Evolutionary conservation across 2,329 filamentous ascomycete species (phyloP).

Genomic region (Scytalidium lignicola): DNA sequence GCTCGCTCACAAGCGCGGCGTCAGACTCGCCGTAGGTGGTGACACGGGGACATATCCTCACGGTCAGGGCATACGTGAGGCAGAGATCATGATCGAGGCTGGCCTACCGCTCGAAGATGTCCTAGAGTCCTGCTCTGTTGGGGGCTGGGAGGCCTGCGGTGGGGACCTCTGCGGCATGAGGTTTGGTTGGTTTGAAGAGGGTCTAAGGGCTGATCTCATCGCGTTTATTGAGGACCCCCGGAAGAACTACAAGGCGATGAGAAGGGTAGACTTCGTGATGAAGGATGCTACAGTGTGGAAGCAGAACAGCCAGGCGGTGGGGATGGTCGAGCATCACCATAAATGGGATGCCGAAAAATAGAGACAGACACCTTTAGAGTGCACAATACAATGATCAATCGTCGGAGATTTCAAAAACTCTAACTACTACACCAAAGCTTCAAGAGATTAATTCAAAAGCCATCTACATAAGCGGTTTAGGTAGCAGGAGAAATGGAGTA

Average conservation of each 20-base stretch:
- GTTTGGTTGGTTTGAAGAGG: slow-evolving; percentile 47
- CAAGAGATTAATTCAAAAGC: no score
- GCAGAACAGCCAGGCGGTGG: slow-evolving; percentile 23
- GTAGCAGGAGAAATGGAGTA: no score
- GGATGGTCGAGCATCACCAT: not conserved
- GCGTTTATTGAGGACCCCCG: slow-evolving; percentile 39
- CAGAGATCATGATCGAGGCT: slow-evolving; percentile 46
- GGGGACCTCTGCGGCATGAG: slow-evolving; percentile 42
- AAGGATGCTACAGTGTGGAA: slow-evolving; percentile 50
- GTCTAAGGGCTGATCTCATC: slow-evolving; percentile 45
- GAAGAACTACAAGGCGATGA: slow-evolving; percentile 31
- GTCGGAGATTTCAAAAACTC: no score
- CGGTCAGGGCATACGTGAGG: slow-evolving; percentile 45
- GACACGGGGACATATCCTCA: slow-evolving; percentile 50
- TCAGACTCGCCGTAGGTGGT: slow-evolving; percentile 45
- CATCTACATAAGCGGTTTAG: no score
- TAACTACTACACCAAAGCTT: no score
- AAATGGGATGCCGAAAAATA: no score
- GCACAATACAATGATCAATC: no score
- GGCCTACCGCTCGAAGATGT: slow-evolving; percentile 45
- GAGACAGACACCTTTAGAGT: no score
- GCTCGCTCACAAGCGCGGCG: slow-evolving; percentile 39
- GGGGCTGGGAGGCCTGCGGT: slow-evolving; percentile 51
- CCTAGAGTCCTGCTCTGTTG: slow-evolving; percentile 42
- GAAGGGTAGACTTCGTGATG: slow-evolving; percentile 50